Base-by-base conservation (phyloP, 129 eudicot genomes). In the Rutidosis leptorrhynchoides region DNA sequence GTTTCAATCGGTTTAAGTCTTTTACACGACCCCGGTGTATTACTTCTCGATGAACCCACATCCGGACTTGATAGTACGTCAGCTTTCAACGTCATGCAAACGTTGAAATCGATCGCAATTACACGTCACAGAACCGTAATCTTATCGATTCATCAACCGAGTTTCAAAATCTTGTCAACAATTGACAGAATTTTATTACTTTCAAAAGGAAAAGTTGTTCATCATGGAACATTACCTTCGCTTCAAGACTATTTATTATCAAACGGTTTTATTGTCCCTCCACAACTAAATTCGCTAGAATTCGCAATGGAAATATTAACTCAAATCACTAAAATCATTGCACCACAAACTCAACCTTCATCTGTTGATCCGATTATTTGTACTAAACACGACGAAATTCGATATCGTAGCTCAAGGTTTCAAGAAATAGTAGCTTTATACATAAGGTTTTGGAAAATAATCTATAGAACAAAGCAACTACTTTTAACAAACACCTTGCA, bases 31-130 rank as follows among this genome's bases (percentile, higher is more conserved):
- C 99, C 99, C 0, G 92, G 90, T 0, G 87, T 93, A 7, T 65
- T 93, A 23, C 84, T 93, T 6, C 88, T 93, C 1, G 99, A 93
- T 40, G 99, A 93, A 53, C 96, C 99, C 20, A 93, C 99, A 0
- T 88, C 99, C 4, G 99, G 99, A 6, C 86, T 93, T 9, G 99
- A 93, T 29, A 93, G 99, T 63, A 82, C 70, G 7, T 93, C 99
- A 0, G 96, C 99, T 26, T 84, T 76, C 67, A 88, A 79, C 21
- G 95, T 93, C 2, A 86, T 93, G 87, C 96, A 85, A 45, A 93
- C 95, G 0, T 80, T 93, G 1, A 71, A 82, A 78, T 74, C 88
- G 0, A 79, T 94, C 32, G 81, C 93, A 0, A 74, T 59, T 7
- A 67, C 88, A 1, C 89, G 96, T 10, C 65, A 57, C 62, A 72